A percentile compares a stretch with the other conserved stretches of the same genome.
Conservation (phyloP, 306 rosid species). For the Nissolia schottii region DNA sequence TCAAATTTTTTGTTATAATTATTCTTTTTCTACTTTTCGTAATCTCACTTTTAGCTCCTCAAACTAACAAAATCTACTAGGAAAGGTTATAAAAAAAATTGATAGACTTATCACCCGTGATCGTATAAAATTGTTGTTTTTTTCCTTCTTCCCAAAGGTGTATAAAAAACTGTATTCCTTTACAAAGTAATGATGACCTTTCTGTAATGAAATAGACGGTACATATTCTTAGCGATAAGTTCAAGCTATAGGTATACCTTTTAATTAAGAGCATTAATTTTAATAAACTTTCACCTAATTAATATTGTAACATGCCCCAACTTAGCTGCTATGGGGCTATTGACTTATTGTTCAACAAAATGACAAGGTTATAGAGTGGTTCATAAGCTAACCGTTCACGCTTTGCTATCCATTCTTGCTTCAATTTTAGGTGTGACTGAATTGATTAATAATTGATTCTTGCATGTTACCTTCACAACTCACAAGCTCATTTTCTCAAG, state of each 20-base stretch:
- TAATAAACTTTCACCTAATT: not conserved
- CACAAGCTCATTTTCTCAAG: not conserved
- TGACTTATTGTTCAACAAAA: constrained; percentile 18
- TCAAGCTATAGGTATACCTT: not conserved
- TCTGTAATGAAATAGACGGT: not conserved
- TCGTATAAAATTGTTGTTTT: no score
- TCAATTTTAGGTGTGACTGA: not conserved
- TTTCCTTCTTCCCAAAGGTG: no score
- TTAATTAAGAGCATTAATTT: not conserved
- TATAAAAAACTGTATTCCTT: not conserved
- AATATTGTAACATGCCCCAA: constrained; percentile 1
- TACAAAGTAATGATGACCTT: not conserved
- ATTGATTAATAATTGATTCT: not conserved
- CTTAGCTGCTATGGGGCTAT: constrained; percentile 6
- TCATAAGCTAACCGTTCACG: constrained; percentile 18
- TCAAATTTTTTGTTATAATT: no score
- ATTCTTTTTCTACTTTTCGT: not conserved
- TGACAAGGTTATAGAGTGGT: constrained; percentile 27
- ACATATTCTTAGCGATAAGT: not conserved
- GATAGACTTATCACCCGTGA: constrained; percentile 5
- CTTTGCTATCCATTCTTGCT: not conserved
- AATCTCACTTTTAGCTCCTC: not conserved
- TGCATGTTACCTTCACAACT: not conserved
- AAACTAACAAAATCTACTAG: not conserved
- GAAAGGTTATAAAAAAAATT: not conserved